phyloP scores from a whole-genome alignment of 2,329 filamentous ascomycete species.

The Aaosphaeria pasadenensis region DNA sequence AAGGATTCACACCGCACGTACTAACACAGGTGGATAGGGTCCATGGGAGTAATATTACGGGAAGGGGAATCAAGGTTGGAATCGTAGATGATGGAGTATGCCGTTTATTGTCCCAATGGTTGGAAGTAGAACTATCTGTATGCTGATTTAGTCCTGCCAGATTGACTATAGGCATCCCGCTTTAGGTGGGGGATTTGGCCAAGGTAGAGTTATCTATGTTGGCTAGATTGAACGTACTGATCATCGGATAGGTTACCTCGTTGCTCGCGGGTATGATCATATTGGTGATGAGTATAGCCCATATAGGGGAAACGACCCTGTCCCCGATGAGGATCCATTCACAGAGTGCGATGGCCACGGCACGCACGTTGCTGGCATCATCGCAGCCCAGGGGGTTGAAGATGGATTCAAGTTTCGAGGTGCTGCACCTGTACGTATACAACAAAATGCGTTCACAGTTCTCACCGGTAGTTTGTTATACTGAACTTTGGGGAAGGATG shows the following conservation, averaged over 20 bases:
- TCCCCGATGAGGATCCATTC: constrained; percentile 49
- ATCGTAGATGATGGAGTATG: constrained; percentile 40
- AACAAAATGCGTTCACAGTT: background rate
- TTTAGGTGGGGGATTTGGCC: constrained; percentile 62
- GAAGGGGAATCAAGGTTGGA: constrained; percentile 45
- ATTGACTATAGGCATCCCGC: constrained; percentile 63
- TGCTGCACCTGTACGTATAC: constrained; percentile 13
- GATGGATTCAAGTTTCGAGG: constrained; percentile 11
- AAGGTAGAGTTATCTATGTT: background rate
- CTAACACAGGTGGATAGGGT: constrained; percentile 37
- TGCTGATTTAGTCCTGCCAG: background rate
- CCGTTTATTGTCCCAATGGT: background rate
- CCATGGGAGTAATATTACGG: constrained; percentile 45
- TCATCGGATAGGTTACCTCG: background rate
- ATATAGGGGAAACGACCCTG: constrained; percentile 28
- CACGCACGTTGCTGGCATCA: constrained; percentile 54
- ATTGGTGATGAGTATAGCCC: constrained; percentile 51
- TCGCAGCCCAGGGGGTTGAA: constrained; percentile 55
- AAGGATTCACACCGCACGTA: constrained; percentile 26
- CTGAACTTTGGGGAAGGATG: constrained; percentile 27
- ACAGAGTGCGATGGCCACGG: constrained; percentile 58
- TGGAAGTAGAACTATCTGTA: background rate
- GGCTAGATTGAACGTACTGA: too few species aligned
- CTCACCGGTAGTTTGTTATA: too few species aligned
- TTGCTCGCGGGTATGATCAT: constrained; percentile 39